Evolutionary conservation across 345 rosid species (phyloP), one percentile per base, ranked within the genome.

Genomic region (Boechera retrofracta): DNA sequence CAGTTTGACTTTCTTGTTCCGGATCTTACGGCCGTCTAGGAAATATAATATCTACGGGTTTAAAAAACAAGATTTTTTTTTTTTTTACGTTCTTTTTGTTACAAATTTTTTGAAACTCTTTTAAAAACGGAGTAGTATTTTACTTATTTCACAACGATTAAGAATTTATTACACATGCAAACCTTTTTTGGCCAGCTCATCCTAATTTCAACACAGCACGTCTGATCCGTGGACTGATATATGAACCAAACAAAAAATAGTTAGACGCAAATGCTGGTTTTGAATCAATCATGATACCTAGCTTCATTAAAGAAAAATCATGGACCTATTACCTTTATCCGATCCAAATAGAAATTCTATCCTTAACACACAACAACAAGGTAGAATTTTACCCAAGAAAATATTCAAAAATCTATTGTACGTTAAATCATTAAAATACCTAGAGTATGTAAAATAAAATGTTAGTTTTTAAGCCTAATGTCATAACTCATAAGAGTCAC

Each of bases 1-100:
- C n/a, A n/a, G 26, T 73, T 59, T 59, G 74, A 64, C 71, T 42
- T 51, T 58, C 29, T 38, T 39, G 36, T 31, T 74, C 73, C 73
- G 67, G 44, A 75, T 56, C 67, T 66, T 66, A 36, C 60, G 31
- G 69, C 45, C 13, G 58, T 67, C 54, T 36, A 16, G 5, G 1
- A 39, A 45, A 58, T 21, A 21, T 21, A 21, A 38, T 42, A 18
- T 75, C 44, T 75, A 58, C 33, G 67, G 24, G 24, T 21, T 21
- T 21, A 21, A 21, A 21, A 21, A 21, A 21, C 24, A 21, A 21
- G 24, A 21, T 1, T 21, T 21, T 21, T 21, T 21, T 18, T 18
- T 21, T 21, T 21, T 21, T 21, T 21, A 16, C 16, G 16, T 16
- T 16, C 16, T 16, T 16, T 21, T 21, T 21, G 24, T 21, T 21